These are phyloP conservation scores for Isabelozyma gotoi DNA, from an alignment of 805 yeast species.

Conservation along the genomic window DNA sequence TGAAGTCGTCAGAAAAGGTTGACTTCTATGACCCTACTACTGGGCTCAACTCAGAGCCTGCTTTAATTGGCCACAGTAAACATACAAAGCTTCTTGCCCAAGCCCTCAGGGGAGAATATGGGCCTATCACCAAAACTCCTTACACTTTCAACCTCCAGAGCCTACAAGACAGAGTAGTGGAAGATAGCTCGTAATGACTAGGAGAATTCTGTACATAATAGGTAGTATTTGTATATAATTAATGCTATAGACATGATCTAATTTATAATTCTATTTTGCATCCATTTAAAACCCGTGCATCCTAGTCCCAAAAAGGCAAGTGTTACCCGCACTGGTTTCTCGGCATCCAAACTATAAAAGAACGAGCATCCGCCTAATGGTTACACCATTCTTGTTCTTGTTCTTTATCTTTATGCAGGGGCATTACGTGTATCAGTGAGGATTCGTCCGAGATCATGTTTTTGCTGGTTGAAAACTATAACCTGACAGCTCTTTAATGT, in stretches of 20 bases:
- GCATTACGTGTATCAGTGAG: constrained; percentile 99
- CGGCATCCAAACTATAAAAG: constrained; percentile 10
- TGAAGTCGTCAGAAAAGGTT: constrained; percentile 14
- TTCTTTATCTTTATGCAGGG: constrained; percentile 97
- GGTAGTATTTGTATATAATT: too few species aligned
- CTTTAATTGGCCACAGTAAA: constrained; percentile 16
- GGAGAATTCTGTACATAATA: constrained; percentile 4
- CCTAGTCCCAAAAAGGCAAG: too few species aligned
- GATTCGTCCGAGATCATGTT: constrained; percentile 99
- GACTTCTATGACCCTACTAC: constrained; percentile 15
- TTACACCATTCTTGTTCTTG: constrained; percentile 15
- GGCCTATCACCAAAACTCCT: not conserved
- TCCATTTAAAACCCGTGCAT: too few species aligned
- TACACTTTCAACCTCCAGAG: not conserved
- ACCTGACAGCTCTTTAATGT: constrained; percentile 81
- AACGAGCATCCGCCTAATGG: constrained; percentile 1
- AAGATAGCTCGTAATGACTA: not conserved
- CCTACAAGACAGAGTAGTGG: not conserved
- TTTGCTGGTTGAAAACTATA: constrained; percentile 99
- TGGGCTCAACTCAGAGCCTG: constrained; percentile 3
- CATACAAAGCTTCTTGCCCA: constrained; percentile 4
- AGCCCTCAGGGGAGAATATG: not conserved
- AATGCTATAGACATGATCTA: too few species aligned
- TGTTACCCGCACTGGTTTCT: constrained; percentile 1
- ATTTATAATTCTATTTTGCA: too few species aligned